These are phyloP conservation scores for Candida namnaoensis DNA, from an alignment of 805 yeast genomes.

Conservation along the genomic window DNA sequence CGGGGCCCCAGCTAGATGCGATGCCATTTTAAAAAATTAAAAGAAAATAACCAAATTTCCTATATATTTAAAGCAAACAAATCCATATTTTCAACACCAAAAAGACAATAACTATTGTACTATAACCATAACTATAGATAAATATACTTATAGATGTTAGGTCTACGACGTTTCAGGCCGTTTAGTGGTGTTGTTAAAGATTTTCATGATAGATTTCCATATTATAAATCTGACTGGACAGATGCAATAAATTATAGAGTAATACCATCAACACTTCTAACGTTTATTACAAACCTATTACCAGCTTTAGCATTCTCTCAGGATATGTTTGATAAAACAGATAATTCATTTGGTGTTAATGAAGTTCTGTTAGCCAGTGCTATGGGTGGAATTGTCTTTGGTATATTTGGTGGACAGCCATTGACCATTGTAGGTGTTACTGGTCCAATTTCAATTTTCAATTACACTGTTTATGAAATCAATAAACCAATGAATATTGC, in stretches of 20 bases:
- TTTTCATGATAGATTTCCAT: conserved; percentile 38
- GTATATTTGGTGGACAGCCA: conserved; percentile 83
- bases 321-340: conserved; percentile 91
- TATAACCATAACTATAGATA: too few relatives aligned
- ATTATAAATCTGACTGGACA: conserved; percentile 66
- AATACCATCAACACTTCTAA: conserved; percentile 72
- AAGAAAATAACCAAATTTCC: too few relatives aligned
- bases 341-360: conserved; percentile 83
- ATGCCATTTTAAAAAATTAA: too few relatives aligned
- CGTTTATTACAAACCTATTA: conserved; percentile 81
- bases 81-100: too few relatives aligned
- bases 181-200: conserved; percentile 27
- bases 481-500: conserved; percentile 40
- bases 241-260: conserved; percentile 86
- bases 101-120: too few relatives aligned
- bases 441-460: conserved; percentile 90
- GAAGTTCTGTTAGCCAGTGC: conserved; percentile 82
- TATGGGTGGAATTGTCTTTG: conserved; percentile 83
- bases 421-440: conserved; percentile 94
- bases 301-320: conserved; percentile 97
- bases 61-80: too few relatives aligned
- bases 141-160: too few relatives aligned
- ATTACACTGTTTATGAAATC: conserved; percentile 78
- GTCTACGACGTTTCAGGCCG: conserved; percentile 1
- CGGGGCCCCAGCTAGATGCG: too few relatives aligned